Evolutionary conservation across 2,329 filamentous ascomycete species (phyloP).

Genomic region (Penicillium nordicum): DNA sequence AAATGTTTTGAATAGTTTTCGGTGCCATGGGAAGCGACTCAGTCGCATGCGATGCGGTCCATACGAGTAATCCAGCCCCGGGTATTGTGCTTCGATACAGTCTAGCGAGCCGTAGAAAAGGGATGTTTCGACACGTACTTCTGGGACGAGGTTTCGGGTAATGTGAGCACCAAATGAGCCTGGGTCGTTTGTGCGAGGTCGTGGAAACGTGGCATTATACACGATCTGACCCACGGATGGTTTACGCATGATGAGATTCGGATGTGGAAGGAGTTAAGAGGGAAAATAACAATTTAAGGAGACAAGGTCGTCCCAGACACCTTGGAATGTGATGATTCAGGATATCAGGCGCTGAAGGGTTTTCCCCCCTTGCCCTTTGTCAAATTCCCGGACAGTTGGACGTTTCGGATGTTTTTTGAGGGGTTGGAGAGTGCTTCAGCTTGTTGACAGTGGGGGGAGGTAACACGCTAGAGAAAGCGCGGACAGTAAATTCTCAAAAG

Average conservation of each 20-base stretch:
- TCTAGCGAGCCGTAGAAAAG: constrained; percentile 63
- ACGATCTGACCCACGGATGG: constrained; percentile 58
- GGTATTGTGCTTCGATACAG: constrained; percentile 64
- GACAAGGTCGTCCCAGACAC: constrained; percentile 1
- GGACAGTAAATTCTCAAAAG: background rate
- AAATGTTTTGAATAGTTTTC: constrained; percentile 58
- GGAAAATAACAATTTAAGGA: background rate
- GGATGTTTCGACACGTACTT: constrained; percentile 62
- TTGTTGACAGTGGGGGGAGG: background rate
- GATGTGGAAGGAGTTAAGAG: constrained; percentile 1
- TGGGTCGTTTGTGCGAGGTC: constrained; percentile 55
- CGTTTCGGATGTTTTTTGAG: background rate
- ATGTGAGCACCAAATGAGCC: constrained; percentile 58
- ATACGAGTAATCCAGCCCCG: constrained; percentile 62
- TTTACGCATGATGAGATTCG: constrained; percentile 54
- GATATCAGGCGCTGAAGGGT: background rate
- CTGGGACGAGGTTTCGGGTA: constrained; percentile 59
- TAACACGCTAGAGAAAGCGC: background rate
- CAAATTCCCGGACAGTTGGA: constrained; percentile 2
- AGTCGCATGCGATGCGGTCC: constrained; percentile 61
- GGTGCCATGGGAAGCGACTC: constrained; percentile 60
- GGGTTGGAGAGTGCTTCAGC: background rate
- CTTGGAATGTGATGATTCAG: constrained; percentile 6
- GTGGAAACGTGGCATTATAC: constrained; percentile 58
- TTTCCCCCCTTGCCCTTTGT: constrained; percentile 8